Evolutionary conservation across 2,329 filamentous ascomycete genomes (phyloP), one percentile per base, ranked within the genome.

Genomic region (Sarocladium kiliense): DNA sequence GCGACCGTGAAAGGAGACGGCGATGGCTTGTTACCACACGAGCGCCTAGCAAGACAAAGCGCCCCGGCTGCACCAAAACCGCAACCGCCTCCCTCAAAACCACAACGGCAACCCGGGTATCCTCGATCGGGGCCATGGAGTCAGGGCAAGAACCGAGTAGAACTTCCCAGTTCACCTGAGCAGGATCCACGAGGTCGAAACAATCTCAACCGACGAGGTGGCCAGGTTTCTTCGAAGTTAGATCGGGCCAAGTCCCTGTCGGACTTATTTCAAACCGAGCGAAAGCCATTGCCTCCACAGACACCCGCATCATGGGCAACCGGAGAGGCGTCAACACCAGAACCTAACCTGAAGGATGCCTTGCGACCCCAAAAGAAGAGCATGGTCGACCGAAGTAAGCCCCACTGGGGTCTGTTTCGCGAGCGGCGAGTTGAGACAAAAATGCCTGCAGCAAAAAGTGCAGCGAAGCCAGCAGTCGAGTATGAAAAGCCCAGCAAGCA

Each of bases 21-120:
- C 3, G 60, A 63, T 30, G 62, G 61, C 2, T 61, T 74, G 36
- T 65, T 74, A 5, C 72, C 72, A 2, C 72, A 74, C 45, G 72
- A 74, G 55, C 50, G 60, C n/a, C 66, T 66, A 36, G 72, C 72
- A 34, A 68, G 69, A 10, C 54, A 64, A 53, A 65, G 61, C 50
- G 63, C 65, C 53, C 58, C 63, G 21, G 39, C 60, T 9, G 54
- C 58, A 41, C 57, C 54, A 12, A 47, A 37, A 55, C 12, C 55
- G 56, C 19, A 47, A 27, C 12, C 26, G 3, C 19, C 26, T 1
- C 55, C 53, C 21, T 19, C n/a, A 53, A 26, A 18, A 36, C 16
- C 30, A 56, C 16, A 26, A n/a, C n/a, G n/a, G n/a, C n/a, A n/a
- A n/a, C n/a, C n/a, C n/a, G n/a, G n/a, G n/a, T n/a, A n/a, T n/a